Conservation (phyloP, 179 eudicot species). For the Silene noctiflora region DNA sequence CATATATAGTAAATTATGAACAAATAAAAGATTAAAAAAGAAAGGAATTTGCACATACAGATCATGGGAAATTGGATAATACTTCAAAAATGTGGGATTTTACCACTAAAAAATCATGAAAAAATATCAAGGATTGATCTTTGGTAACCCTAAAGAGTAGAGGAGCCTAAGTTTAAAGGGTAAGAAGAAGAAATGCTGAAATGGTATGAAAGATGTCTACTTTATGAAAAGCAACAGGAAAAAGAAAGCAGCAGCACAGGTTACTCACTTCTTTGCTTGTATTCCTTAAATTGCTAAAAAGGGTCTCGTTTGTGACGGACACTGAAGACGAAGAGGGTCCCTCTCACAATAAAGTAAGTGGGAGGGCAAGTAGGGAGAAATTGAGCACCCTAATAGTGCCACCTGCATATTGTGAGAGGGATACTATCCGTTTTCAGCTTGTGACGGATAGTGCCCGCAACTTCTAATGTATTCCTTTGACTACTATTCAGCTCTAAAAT, state of each 20-base stretch:
- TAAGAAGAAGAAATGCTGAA: background rate
- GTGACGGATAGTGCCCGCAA: no score
- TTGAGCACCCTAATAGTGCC: no score
- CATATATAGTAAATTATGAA: background rate
- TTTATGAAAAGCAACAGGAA: constrained; percentile 1
- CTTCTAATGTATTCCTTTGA: no score
- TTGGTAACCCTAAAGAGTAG: background rate
- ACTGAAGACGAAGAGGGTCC: no score
- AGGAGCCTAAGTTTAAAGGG: background rate
- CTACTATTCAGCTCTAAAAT: no score
- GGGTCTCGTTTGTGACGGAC: no score
- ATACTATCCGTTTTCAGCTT: no score
- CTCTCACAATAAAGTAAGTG: no score
- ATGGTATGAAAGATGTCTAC: constrained; percentile 9
- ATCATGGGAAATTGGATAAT: constrained; percentile 17
- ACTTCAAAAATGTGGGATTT: constrained; percentile 23
- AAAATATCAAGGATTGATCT: background rate
- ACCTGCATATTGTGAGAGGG: no score
- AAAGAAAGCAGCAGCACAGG: background rate
- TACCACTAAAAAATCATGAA: background rate
- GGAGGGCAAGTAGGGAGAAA: no score
- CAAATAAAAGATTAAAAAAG: constrained; percentile 9
- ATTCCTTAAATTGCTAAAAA: background rate
- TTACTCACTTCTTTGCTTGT: background rate
- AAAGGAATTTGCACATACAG: constrained; percentile 27